phyloP scores from a whole-genome alignment of 441 rosid species.

The Breynia disticha region DNA sequence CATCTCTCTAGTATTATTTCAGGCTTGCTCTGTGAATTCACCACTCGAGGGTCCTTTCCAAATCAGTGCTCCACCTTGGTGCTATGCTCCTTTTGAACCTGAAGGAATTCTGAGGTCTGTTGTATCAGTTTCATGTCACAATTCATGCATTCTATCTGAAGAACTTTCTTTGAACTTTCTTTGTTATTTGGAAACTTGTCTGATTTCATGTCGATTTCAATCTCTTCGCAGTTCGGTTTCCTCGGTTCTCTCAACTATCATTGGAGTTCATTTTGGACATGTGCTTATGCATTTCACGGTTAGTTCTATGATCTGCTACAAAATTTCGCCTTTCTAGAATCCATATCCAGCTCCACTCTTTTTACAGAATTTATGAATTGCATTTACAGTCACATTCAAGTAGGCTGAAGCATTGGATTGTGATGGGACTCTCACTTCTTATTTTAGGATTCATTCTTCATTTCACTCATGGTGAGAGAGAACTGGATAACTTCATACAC shows the following conservation, averaged over 20 bases:
- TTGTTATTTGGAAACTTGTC: neutral
- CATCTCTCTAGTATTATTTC: conserved; percentile 19
- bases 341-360: conserved; percentile 3
- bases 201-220: neutral
- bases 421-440: conserved; percentile 47
- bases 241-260: conserved; percentile 61
- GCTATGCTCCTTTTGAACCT: conserved; percentile 79
- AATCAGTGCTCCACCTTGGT: conserved; percentile 69
- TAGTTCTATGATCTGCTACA: neutral
- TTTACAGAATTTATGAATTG: conserved; percentile 5
- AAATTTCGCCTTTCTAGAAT: neutral
- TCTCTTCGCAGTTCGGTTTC: conserved; percentile 58
- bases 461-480: conserved; percentile 51
- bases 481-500: neutral
- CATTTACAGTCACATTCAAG: conserved; percentile 57
- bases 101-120: conserved; percentile 74
- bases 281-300: conserved; percentile 66
- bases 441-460: conserved; percentile 54
- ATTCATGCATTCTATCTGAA: too few species aligned
- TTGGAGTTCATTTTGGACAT: conserved; percentile 81
- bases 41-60: conserved; percentile 48
- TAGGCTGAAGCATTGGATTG: conserved; percentile 63
- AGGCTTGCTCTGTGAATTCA: conserved; percentile 66
- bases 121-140: neutral
- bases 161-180: neutral